Percentiles rank a stretch among this genome's conserved stretches.
These are phyloP conservation scores for Uronychia setigera DNA, from an alignment of 73 alveolate genomes.

Conservation along the genomic window DNA sequence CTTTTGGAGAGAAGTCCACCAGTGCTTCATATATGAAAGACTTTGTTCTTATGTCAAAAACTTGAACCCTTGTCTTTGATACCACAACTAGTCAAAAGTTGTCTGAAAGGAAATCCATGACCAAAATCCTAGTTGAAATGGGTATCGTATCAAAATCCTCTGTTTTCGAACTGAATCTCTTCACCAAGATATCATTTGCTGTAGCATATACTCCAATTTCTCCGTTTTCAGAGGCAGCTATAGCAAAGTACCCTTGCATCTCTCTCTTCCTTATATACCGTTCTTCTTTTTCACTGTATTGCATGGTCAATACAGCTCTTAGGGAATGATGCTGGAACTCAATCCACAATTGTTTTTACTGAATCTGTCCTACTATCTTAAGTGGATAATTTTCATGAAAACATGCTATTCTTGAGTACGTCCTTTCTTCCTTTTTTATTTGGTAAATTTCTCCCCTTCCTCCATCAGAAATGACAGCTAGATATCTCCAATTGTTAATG, in stretches of 20 bases:
- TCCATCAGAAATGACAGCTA: not conserved
- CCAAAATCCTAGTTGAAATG: not conserved
- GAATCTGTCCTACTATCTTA: not conserved
- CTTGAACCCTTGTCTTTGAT: not conserved
- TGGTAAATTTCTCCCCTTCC: not conserved
- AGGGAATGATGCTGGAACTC: not conserved
- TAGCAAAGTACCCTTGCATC: not conserved
- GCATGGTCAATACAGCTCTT: not conserved
- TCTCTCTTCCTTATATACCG: not conserved
- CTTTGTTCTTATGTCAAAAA: not conserved
- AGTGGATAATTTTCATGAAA: not conserved
- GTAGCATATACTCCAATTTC: not conserved
- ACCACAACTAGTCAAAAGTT: not conserved
- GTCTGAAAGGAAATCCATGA: not conserved
- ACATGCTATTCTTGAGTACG: not conserved
- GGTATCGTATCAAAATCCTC: not conserved
- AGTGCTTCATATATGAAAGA: not conserved
- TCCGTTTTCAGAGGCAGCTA: not conserved
- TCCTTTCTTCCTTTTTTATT: not conserved
- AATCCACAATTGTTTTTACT: not conserved
- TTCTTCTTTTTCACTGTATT: not conserved
- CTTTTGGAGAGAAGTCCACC: not conserved
- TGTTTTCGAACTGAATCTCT: not conserved
- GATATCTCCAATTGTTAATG: not conserved
- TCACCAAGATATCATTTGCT: not conserved